Percentiles rank a stretch among this genome's conserved stretches.
Conservation (phyloP, 768 basidiomycete genomes). For the Tulasnella sp. region DNA sequence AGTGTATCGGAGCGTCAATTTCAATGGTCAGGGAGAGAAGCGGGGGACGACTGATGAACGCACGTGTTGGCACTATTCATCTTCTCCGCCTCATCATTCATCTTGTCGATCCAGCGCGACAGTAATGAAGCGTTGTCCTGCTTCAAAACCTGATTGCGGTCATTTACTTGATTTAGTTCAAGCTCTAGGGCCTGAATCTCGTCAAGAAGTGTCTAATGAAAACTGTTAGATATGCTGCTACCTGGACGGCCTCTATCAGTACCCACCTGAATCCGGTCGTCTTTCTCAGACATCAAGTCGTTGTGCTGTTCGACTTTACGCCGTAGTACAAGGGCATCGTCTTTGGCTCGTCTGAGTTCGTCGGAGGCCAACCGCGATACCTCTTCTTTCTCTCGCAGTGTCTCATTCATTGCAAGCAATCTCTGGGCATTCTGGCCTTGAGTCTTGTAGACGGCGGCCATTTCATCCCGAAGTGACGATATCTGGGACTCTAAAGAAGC, state of each 20-base stretch:
- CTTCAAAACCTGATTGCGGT: conserved; percentile 81
- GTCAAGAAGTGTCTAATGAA: conserved; percentile 81
- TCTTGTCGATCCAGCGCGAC: conserved; percentile 95
- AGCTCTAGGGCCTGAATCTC: conserved; percentile 91
- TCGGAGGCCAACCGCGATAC: conserved; percentile 79
- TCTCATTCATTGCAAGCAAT: conserved; percentile 91
- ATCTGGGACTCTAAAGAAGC: conserved; percentile 92
- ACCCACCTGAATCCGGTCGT: conserved; percentile 81
- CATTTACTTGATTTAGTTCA: conserved; percentile 86
- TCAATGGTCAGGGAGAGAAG: background rate
- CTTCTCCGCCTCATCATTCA: conserved; percentile 88
- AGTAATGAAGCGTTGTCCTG: conserved; percentile 94
- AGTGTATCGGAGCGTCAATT: background rate
- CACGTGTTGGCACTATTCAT: conserved; percentile 85
- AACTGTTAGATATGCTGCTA: conserved; percentile 28
- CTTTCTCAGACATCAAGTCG: conserved; percentile 87
- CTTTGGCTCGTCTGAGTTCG: conserved; percentile 71
- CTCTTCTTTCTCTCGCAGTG: conserved; percentile 91
- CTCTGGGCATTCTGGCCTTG: conserved; percentile 96
- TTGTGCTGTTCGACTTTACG: conserved; percentile 81
- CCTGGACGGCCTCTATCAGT: background rate
- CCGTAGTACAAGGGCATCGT: conserved; percentile 70
- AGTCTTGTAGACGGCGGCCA: conserved; percentile 93
- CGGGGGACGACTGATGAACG: background rate
- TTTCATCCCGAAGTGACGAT: conserved; percentile 85